These are phyloP conservation scores for Saccharomycopsis synnaedendra DNA, from an alignment of 805 yeast species.

Conservation along the genomic window DNA sequence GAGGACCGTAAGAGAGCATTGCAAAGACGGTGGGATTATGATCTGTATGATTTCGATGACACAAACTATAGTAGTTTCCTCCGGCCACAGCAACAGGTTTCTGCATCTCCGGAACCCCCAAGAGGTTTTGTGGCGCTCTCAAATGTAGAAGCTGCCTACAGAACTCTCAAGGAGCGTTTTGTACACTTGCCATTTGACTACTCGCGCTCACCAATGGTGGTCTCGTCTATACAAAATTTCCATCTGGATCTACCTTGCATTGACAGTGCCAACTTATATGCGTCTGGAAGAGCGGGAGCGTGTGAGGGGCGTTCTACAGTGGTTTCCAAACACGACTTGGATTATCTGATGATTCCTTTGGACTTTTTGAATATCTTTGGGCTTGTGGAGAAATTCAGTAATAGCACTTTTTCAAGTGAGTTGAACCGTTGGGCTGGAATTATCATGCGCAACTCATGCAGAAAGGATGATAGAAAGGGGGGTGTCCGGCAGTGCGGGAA, in stretches of 20 bases:
- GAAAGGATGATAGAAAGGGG: slow-evolving; percentile 76
- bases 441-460: slow-evolving; percentile 92
- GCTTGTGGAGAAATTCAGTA: slow-evolving; percentile 83
- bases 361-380: slow-evolving; percentile 67
- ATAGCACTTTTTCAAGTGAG: slow-evolving; percentile 55
- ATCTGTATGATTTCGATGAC: slow-evolving; percentile 23
- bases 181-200: slow-evolving; percentile 15
- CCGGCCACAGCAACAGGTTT: not conserved
- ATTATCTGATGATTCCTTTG: slow-evolving; percentile 33
- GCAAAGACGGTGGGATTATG: slow-evolving; percentile 33
- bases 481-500: slow-evolving; percentile 94
- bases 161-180: slow-evolving; percentile 3
- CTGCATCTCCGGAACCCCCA: not conserved
- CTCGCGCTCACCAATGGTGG: slow-evolving; percentile 9
- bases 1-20: slow-evolving; percentile 19
- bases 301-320: slow-evolving; percentile 25
- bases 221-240: slow-evolving; percentile 10
- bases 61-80: slow-evolving; percentile 16
- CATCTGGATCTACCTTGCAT: slow-evolving; percentile 13
- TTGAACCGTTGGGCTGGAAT: slow-evolving; percentile 95
- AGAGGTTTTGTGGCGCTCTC: not conserved
- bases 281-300: not conserved
- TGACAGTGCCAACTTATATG: slow-evolving; percentile 3
- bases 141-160: not conserved
- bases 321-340: slow-evolving; percentile 26